These are phyloP conservation scores for Salix purpurea DNA, from an alignment of 345 rosid genomes.

Conservation along the genomic window DNA sequence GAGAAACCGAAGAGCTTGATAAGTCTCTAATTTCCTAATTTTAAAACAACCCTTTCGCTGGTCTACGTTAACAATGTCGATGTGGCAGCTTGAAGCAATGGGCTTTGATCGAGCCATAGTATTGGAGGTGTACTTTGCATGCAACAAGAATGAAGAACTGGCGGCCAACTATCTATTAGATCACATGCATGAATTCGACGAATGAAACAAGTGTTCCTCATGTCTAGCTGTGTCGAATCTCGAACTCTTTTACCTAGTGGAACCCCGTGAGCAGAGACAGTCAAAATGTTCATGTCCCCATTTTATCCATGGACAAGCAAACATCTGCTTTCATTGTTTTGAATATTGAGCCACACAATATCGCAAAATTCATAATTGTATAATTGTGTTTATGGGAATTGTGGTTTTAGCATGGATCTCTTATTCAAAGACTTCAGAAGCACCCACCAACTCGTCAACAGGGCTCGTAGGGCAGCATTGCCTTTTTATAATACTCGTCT, in stretches of 20 bases:
- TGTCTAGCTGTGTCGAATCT: background rate
- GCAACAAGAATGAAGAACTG: slow-evolving; percentile 88
- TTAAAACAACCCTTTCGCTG: background rate
- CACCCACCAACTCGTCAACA: background rate
- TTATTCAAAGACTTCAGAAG: background rate
- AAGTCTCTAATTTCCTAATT: background rate
- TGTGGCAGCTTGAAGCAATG: slow-evolving; percentile 75
- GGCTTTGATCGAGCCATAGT: slow-evolving; percentile 76
- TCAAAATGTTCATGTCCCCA: slow-evolving; percentile 3
- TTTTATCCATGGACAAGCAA: slow-evolving; percentile 9
- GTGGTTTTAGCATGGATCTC: background rate
- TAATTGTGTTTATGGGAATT: background rate
- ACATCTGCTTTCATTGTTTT: background rate
- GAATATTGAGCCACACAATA: background rate
- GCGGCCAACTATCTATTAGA: slow-evolving; percentile 94
- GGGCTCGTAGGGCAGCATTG: background rate
- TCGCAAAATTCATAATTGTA: background rate
- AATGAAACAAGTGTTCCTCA: background rate
- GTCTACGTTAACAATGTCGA: background rate
- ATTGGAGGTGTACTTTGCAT: slow-evolving; percentile 77
- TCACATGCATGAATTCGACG: slow-evolving; percentile 82
- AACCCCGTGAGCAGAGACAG: background rate
- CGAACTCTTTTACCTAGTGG: background rate
- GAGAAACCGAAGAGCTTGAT: background rate
- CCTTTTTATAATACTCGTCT: background rate